Conservation (phyloP, 1,284 basidiomycete genomes). For the Apiotrichum domesticum region DNA sequence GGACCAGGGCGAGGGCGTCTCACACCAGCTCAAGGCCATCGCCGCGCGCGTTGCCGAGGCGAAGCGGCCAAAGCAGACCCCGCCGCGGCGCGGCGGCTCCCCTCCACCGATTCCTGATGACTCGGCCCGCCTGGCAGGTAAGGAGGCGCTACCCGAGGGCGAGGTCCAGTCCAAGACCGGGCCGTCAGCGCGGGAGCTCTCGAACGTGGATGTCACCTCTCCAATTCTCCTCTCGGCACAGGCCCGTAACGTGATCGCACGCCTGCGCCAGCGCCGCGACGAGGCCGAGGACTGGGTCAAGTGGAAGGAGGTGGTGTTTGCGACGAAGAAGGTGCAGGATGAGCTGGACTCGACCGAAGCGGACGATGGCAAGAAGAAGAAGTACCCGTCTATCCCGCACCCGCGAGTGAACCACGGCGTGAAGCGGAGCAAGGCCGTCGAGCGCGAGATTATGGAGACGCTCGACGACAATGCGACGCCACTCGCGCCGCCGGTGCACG, state of each 20-base stretch:
- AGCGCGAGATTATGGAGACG: conserved; percentile 22
- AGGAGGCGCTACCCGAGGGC: conserved; percentile 30
- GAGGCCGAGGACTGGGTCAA: conserved; percentile 83
- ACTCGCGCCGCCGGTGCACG: conserved; percentile 46
- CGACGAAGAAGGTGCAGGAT: conserved; percentile 33
- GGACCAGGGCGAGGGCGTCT: conserved; percentile 44
- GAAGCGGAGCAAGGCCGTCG: conserved; percentile 12
- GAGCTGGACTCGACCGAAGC: conserved; percentile 13
- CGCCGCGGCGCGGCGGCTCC: neutral
- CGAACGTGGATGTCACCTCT: conserved; percentile 76
- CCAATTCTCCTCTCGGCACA: conserved; percentile 77
- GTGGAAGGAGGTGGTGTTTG: conserved; percentile 45
- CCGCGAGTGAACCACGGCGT: conserved; percentile 12
- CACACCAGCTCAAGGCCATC: conserved; percentile 7
- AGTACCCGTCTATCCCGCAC: conserved; percentile 10
- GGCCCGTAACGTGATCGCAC: conserved; percentile 75
- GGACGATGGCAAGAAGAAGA: neutral
- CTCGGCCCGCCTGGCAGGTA: conserved; percentile 13
- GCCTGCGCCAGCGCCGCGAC: conserved; percentile 84
- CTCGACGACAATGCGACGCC: conserved; percentile 9
- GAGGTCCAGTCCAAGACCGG: conserved; percentile 1
- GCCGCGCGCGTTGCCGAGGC: conserved; percentile 13
- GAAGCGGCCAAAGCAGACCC: conserved; percentile 3
- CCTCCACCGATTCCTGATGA: conserved; percentile 8
- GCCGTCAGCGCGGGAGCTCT: conserved; percentile 18